phyloP scores from a whole-genome alignment of 225 moss, liverwort and hornwort genomes.

The Marchantia paleacea region DNA sequence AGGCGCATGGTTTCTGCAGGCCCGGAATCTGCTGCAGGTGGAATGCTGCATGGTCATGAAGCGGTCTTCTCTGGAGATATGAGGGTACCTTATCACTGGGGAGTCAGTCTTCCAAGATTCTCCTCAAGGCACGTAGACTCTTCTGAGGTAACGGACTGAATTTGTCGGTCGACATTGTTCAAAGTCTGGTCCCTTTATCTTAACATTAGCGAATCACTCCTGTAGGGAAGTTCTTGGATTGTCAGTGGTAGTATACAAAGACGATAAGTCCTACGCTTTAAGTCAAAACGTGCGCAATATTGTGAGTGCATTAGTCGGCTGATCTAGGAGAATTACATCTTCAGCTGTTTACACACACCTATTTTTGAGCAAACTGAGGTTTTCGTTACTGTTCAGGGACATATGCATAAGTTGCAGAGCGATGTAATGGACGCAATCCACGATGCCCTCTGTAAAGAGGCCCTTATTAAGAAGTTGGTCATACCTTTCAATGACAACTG shows the following conservation, averaged over 20 bases:
- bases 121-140: constrained; percentile 1
- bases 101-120: constrained; percentile 11
- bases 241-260: neutral
- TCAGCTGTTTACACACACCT: neutral
- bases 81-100: constrained; percentile 19
- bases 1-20: neutral
- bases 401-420: constrained; percentile 65
- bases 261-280: neutral
- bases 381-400: constrained; percentile 13
- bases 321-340: neutral
- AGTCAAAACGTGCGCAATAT: neutral
- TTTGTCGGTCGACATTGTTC: neutral
- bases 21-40: neutral
- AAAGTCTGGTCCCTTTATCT: neutral
- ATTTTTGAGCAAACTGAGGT: too few species aligned
- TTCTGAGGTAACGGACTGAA: constrained; percentile 14
- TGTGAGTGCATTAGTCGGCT: neutral
- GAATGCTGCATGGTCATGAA: constrained; percentile 4
- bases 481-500: constrained; percentile 63
- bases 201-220: too few species aligned
- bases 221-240: neutral
- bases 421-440: constrained; percentile 71
- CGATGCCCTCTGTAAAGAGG: constrained; percentile 72
- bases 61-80: constrained; percentile 9
- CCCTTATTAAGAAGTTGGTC: constrained; percentile 70